Percentiles rank a stretch among this genome's conserved stretches.
These are phyloP conservation scores for Xerocomellus intermedius DNA, from an alignment of 768 basidiomycete genomes.

Conservation along the genomic window DNA sequence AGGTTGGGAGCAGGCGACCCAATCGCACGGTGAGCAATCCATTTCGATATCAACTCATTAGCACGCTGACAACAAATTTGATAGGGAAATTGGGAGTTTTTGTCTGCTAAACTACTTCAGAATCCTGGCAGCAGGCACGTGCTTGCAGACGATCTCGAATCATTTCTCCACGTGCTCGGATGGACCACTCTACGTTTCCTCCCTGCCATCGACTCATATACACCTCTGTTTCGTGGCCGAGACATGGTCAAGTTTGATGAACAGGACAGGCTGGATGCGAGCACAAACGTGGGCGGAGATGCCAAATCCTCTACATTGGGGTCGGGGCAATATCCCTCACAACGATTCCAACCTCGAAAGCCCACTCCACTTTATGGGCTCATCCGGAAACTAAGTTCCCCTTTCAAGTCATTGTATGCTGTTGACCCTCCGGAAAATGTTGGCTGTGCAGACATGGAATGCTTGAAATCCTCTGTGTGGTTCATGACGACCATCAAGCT, in stretches of 20 bases:
- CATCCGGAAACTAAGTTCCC: not conserved
- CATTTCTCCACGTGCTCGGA: constrained; percentile 19
- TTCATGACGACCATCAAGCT: not conserved
- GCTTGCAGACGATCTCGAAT: constrained; percentile 33
- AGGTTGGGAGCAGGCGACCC: not conserved
- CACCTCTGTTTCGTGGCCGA: not conserved
- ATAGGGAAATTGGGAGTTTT: no score
- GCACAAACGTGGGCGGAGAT: not conserved
- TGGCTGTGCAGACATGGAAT: no score
- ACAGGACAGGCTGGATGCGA: no score
- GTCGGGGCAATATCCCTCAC: not conserved
- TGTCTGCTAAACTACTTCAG: not conserved
- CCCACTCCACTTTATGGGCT: not conserved
- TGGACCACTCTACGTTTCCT: not conserved
- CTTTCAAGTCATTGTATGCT: no score
- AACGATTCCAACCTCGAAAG: not conserved
- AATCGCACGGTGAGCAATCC: not conserved
- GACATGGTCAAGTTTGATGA: not conserved
- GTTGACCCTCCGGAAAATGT: no score
- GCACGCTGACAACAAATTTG: no score
- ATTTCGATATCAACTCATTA: not conserved
- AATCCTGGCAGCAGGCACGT: constrained; percentile 12
- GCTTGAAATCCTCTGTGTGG: not conserved
- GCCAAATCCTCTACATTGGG: not conserved
- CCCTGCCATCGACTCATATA: not conserved